These are phyloP conservation scores for Phaffia rhodozyma DNA, from an alignment of 1,284 basidiomycete genomes.

Conservation along the genomic window DNA sequence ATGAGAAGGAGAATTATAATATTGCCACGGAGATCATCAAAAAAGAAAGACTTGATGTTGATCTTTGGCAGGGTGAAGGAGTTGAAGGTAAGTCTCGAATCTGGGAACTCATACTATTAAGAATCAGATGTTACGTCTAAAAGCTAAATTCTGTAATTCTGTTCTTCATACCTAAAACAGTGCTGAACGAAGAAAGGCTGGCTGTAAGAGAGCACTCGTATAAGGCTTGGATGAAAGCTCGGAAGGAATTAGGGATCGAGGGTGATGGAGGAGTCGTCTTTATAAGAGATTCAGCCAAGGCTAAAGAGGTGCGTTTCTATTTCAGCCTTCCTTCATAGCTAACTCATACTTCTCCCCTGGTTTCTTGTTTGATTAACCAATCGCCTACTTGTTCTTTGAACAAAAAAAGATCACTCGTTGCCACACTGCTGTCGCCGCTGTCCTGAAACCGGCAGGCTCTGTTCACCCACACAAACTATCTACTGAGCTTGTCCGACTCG, in stretches of 20 bases:
- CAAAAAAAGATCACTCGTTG: background rate
- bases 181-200: too few species aligned
- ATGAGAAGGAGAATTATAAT: constrained; percentile 26
- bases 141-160: background rate
- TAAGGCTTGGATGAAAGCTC: too few species aligned
- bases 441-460: constrained; percentile 5
- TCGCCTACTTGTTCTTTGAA: background rate
- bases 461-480: constrained; percentile 27
- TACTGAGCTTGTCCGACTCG: constrained; percentile 22
- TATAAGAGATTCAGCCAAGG: constrained; percentile 15
- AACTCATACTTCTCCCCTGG: background rate
- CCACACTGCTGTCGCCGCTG: constrained; percentile 1
- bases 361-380: background rate
- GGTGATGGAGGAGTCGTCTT: too few species aligned
- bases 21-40: constrained; percentile 20
- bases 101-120: too few species aligned
- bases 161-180: background rate
- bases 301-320: constrained; percentile 21
- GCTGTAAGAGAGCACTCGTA: too few species aligned
- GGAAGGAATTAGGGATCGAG: too few species aligned
- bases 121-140: too few species aligned
- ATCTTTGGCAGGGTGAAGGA: constrained; percentile 25
- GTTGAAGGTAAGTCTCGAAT: constrained; percentile 20
- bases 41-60: constrained; percentile 22
- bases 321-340: too few species aligned